Evolutionary conservation across 345 rosid species (phyloP).

Genomic region (Corymbia maculata): DNA sequence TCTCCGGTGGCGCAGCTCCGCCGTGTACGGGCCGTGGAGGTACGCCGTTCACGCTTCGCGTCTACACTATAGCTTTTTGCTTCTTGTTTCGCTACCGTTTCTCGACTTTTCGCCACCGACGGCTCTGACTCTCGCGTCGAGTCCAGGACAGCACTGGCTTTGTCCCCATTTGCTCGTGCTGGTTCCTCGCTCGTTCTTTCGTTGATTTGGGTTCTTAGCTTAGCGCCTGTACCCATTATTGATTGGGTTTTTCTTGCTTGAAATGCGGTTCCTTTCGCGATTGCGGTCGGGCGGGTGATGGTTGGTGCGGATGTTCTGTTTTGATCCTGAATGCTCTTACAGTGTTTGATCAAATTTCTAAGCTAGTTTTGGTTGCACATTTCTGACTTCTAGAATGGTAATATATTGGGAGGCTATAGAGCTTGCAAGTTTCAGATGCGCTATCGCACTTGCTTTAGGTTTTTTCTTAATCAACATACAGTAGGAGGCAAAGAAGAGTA

Average conservation of each 20-base stretch:
- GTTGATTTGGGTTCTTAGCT: not conserved
- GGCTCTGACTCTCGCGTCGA: not conserved
- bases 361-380: not conserved
- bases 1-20: not conserved
- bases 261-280: not conserved
- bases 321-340: not conserved
- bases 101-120: not conserved
- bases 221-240: not conserved
- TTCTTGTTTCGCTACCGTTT: not conserved
- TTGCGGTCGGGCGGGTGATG: not conserved
- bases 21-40: not conserved
- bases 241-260: not conserved
- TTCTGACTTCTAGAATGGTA: not conserved
- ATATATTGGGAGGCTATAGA: not conserved
- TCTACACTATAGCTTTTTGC: not conserved
- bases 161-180: not conserved
- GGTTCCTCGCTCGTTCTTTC: not conserved
- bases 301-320: not conserved
- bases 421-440: rapidly evolving
- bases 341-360: not conserved
- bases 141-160: not conserved
- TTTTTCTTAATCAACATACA: not conserved
- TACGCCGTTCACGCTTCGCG: not conserved
- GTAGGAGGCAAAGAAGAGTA: not conserved
- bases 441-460: not conserved